phyloP scores from a whole-genome alignment of 805 yeast genomes.

The Lachancea sp. region DNA sequence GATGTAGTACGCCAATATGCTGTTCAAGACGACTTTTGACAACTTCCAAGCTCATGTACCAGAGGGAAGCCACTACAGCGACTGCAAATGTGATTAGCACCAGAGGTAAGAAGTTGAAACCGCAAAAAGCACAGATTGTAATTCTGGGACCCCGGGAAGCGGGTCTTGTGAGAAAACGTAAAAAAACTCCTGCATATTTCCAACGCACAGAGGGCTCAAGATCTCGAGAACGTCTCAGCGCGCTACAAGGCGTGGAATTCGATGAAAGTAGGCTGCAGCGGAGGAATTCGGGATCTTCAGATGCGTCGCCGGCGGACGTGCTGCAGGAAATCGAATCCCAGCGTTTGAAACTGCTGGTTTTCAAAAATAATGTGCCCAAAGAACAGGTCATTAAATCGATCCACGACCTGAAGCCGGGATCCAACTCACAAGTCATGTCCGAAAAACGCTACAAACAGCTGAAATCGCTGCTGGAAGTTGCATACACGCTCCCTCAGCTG shows the following conservation, averaged over 20 bases:
- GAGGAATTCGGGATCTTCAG: neutral
- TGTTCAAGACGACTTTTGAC: neutral
- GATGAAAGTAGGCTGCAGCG: slow-evolving; percentile 3
- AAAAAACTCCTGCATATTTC: slow-evolving; percentile 13
- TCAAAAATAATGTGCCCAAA: slow-evolving; percentile 19
- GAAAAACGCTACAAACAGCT: slow-evolving; percentile 18
- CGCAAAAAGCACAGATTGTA: slow-evolving; percentile 23
- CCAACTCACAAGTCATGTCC: slow-evolving; percentile 14
- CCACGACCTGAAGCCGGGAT: slow-evolving; percentile 22
- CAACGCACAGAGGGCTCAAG: slow-evolving; percentile 3
- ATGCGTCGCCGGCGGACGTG: slow-evolving; percentile 8
- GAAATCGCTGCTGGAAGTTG: slow-evolving; percentile 15
- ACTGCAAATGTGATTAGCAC: neutral
- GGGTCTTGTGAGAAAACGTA: slow-evolving; percentile 16
- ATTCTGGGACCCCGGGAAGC: slow-evolving; percentile 27
- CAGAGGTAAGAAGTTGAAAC: slow-evolving; percentile 28
- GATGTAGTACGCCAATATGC: neutral
- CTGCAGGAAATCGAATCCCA: slow-evolving; percentile 18
- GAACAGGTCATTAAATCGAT: slow-evolving; percentile 27
- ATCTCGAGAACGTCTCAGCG: slow-evolving; percentile 13
- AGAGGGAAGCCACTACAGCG: neutral
- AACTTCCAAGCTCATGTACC: neutral
- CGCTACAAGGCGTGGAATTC: slow-evolving; percentile 27
- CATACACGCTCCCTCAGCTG: slow-evolving; percentile 27
- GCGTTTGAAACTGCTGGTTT: slow-evolving; percentile 19